phyloP scores from a whole-genome alignment of 176 grass and related monocot genomes.

The Lolium rigidum region DNA sequence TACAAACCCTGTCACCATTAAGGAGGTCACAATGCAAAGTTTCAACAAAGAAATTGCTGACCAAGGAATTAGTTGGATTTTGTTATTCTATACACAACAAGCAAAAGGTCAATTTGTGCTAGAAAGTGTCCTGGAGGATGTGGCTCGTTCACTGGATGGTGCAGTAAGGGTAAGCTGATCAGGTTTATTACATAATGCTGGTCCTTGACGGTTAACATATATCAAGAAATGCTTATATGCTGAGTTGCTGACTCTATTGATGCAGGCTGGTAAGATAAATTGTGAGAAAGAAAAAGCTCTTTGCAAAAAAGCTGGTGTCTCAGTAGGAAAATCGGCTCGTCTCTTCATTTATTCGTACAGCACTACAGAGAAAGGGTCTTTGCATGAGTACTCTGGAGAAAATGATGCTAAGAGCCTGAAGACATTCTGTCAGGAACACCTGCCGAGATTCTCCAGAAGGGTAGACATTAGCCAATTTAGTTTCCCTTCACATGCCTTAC shows the following conservation, averaged over 20 bases:
- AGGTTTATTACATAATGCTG: background rate
- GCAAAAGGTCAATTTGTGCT: slow-evolving; percentile 60
- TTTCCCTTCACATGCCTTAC: slow-evolving; percentile 53
- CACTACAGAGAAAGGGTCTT: slow-evolving; percentile 67
- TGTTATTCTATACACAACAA: slow-evolving; percentile 77
- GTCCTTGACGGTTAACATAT: slow-evolving; percentile 6
- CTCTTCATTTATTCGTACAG: slow-evolving; percentile 86
- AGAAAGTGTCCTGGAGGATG: slow-evolving; percentile 72
- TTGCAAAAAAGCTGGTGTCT: slow-evolving; percentile 68
- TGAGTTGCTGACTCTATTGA: slow-evolving; percentile 20
- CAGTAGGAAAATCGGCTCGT: slow-evolving; percentile 57
- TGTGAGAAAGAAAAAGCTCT: slow-evolving; percentile 70
- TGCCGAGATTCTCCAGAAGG: slow-evolving; percentile 87
- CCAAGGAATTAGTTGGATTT: slow-evolving; percentile 88
- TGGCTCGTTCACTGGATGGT: slow-evolving; percentile 66
- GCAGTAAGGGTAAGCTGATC: slow-evolving; percentile 62
- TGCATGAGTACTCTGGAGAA: slow-evolving; percentile 87
- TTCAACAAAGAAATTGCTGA: slow-evolving; percentile 87
- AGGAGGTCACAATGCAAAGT: slow-evolving; percentile 66
- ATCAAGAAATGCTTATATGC: background rate
- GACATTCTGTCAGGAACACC: slow-evolving; percentile 84
- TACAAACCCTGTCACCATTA: slow-evolving; percentile 51
- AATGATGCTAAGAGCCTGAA: slow-evolving; percentile 80
- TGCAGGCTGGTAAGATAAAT: slow-evolving; percentile 89
- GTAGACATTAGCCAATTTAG: slow-evolving; percentile 65